phyloP scores from a whole-genome alignment of 208 protist species.

The Zelonia costaricensis region DNA sequence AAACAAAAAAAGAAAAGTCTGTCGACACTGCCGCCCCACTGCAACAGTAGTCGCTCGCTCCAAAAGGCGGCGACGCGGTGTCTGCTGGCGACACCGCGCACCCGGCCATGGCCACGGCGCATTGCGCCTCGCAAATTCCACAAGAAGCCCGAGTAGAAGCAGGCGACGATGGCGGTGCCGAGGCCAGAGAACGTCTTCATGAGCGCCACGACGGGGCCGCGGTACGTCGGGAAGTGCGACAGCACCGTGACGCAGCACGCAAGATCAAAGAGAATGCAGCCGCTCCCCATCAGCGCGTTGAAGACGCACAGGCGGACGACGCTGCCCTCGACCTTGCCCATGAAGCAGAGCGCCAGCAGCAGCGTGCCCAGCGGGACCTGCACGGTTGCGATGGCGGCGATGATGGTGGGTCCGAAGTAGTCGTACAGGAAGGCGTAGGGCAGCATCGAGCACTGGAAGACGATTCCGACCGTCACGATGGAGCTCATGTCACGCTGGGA shows the following conservation, averaged over 20 bases:
- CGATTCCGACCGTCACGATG: conserved; percentile 45
- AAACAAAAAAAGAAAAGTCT: too few species aligned
- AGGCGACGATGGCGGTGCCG: conserved; percentile 45
- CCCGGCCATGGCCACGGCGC: too few species aligned
- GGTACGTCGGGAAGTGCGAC: conserved; percentile 50
- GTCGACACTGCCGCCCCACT: too few species aligned
- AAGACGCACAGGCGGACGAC: conserved; percentile 32
- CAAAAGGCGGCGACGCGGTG: too few species aligned
- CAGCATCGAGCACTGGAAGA: conserved; percentile 35
- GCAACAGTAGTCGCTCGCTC: too few species aligned
- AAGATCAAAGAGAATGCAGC: conserved; percentile 45
- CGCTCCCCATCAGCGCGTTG: conserved; percentile 32
- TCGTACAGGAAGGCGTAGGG: conserved; percentile 59
- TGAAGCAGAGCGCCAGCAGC: conserved; percentile 46
- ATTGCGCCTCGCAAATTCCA: too few species aligned
- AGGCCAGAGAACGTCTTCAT: conserved; percentile 69
- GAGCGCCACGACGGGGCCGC: conserved; percentile 45
- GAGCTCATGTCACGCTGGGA: conserved; percentile 53
- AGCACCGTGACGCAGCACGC: conserved; percentile 40
- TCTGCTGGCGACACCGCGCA: too few species aligned
- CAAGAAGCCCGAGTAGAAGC: conserved; percentile 39
- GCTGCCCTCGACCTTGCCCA: conserved; percentile 32
- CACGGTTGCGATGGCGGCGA: conserved; percentile 32
- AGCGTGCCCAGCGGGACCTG: conserved; percentile 33
- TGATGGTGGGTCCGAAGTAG: conserved; percentile 40